Conservation (phyloP, 2,329 filamentous ascomycete species). For the Cladophialophora yegresii region DNA sequence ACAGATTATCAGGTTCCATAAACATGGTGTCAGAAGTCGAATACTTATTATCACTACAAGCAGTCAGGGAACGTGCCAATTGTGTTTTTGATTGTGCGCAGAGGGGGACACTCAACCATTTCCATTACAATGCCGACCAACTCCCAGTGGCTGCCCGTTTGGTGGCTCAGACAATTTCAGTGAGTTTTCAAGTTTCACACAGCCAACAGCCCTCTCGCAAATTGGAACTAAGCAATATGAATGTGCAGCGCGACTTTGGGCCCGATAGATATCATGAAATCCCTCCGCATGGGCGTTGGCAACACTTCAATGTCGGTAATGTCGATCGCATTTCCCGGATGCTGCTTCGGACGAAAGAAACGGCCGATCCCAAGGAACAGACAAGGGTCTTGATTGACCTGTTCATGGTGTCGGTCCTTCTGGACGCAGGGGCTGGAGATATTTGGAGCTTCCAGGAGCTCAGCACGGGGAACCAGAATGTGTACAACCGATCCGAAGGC, state of each 20-base stretch:
- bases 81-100: conserved; percentile 7
- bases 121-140: conserved; percentile 10
- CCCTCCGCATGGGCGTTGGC: conserved; percentile 60
- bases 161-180: conserved; percentile 11
- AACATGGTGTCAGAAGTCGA: conserved; percentile 15
- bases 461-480: conserved; percentile 35
- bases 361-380: conserved; percentile 49
- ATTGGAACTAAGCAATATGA: conserved; percentile 2
- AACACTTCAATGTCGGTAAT: conserved; percentile 61
- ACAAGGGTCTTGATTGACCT: conserved; percentile 59
- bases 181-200: conserved; percentile 7
- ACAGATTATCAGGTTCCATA: background rate
- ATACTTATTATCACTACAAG: conserved; percentile 10
- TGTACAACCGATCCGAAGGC: conserved; percentile 52
- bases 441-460: conserved; percentile 53
- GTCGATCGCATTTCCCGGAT: conserved; percentile 51
- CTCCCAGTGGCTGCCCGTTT: conserved; percentile 4
- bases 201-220: conserved; percentile 3
- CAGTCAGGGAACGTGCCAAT: conserved; percentile 6
- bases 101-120: conserved; percentile 10
- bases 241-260: conserved; percentile 53
- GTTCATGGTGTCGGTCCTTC: conserved; percentile 61
- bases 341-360: conserved; percentile 47
- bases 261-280: conserved; percentile 52
- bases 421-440: conserved; percentile 59